A percentile compares a stretch with the other conserved stretches of the same genome.
phyloP scores from a whole-genome alignment of 2,329 filamentous ascomycete species.

The Phoma herbarum region DNA sequence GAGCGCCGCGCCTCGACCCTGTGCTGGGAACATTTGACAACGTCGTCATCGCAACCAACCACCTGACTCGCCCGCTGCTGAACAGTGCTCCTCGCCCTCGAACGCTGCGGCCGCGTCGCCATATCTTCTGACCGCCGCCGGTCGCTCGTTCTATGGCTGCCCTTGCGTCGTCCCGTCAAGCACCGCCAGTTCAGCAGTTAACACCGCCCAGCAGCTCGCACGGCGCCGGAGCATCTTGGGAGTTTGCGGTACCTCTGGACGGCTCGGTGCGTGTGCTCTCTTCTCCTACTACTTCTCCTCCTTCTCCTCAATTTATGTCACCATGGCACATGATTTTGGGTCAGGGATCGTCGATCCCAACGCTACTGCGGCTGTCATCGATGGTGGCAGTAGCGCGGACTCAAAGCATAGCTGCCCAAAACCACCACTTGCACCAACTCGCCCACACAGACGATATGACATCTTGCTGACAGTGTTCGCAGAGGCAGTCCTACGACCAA shows the following conservation, averaged over 20 bases:
- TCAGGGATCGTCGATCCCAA: conserved; percentile 19
- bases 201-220: conserved; percentile 53
- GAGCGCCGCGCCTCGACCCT: conserved; percentile 18
- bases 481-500: conserved; percentile 44
- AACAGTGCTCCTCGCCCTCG: conserved; percentile 5
- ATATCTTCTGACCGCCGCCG: conserved; percentile 11
- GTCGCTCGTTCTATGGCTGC: conserved; percentile 43
- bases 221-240: conserved; percentile 48
- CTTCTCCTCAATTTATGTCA: conserved; percentile 9
- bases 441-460: conserved; percentile 3
- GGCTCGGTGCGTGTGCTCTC: conserved; percentile 44
- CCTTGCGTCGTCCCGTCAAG: conserved; percentile 43
- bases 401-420: conserved; percentile 14
- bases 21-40: conserved; percentile 17
- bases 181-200: conserved; percentile 44
- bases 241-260: conserved; percentile 51
- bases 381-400: conserved; percentile 35
- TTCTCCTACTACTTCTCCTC: too few species aligned
- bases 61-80: conserved; percentile 10
- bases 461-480: conserved; percentile 33
- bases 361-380: conserved; percentile 35
- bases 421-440: not conserved
- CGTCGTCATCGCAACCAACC: conserved; percentile 17
- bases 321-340: conserved; percentile 5
- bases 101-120: conserved; percentile 21